Evolutionary conservation across 2,329 filamentous ascomycete genomes (phyloP).

Genomic region (Corinectria fuckeliana): DNA sequence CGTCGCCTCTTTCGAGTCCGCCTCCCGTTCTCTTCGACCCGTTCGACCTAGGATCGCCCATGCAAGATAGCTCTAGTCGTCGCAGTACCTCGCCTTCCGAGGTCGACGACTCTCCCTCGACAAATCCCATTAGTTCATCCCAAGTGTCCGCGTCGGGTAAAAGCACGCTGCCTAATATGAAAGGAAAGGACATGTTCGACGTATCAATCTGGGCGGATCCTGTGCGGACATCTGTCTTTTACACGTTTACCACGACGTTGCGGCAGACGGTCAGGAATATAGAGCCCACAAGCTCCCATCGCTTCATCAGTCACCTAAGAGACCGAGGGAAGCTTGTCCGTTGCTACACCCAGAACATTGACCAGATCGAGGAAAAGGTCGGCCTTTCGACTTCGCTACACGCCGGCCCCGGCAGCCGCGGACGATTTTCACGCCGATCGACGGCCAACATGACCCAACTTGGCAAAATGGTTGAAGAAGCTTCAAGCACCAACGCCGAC

Average conservation of each 20-base stretch:
- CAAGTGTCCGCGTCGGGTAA: slow-evolving; percentile 45
- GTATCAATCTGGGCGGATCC: slow-evolving; percentile 73
- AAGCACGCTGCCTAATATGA: slow-evolving; percentile 63
- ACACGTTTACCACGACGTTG: slow-evolving; percentile 73
- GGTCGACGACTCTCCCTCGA: slow-evolving; percentile 51
- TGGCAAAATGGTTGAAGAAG: slow-evolving; percentile 48
- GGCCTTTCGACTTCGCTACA: slow-evolving; percentile 68
- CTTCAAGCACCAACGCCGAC: slow-evolving; percentile 26
- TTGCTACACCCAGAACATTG: slow-evolving; percentile 80
- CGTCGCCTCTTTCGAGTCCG: slow-evolving; percentile 65
- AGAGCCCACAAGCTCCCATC: slow-evolving; percentile 69
- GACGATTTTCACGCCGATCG: slow-evolving; percentile 62
- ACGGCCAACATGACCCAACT: slow-evolving; percentile 44
- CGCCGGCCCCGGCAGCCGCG: slow-evolving; percentile 66
- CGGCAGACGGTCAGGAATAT: slow-evolving; percentile 70
- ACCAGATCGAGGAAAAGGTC: slow-evolving; percentile 74
- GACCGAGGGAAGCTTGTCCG: slow-evolving; percentile 72
- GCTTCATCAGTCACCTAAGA: slow-evolving; percentile 71
- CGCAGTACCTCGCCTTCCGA: slow-evolving; percentile 52
- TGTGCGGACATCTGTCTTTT: slow-evolving; percentile 72
- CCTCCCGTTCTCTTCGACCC: slow-evolving; percentile 61
- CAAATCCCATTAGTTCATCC: slow-evolving; percentile 48
- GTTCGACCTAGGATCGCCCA: slow-evolving; percentile 48
- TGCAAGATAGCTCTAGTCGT: slow-evolving; percentile 44
- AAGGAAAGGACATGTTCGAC: slow-evolving; percentile 75